Evolutionary conservation across 176 grass and related monocot species (phyloP).

Genomic region (Rhipidocladum racemiflorum): DNA sequence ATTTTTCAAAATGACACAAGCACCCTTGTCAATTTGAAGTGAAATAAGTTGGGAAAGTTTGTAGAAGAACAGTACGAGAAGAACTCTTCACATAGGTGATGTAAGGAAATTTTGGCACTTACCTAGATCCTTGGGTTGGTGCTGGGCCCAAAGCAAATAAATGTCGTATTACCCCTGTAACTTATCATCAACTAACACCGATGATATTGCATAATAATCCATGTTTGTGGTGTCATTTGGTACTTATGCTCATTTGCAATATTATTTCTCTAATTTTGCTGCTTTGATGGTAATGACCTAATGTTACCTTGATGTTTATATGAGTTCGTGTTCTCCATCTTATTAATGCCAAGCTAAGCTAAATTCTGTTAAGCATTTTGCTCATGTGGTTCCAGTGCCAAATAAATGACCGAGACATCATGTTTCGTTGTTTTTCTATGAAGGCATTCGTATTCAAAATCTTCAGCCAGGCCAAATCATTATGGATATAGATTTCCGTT

Average conservation of each 20-base stretch:
- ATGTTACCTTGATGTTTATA: not conserved
- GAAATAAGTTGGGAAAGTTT: not conserved
- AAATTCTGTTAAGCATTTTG: not conserved
- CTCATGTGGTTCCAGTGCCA: not conserved
- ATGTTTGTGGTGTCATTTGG: not conserved
- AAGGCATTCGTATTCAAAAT: conserved; percentile 89
- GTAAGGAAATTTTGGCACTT: not conserved
- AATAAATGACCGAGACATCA: conserved; percentile 7
- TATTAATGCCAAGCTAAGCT: conserved; percentile 12
- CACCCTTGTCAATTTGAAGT: not conserved
- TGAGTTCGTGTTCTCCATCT: conserved; percentile 8
- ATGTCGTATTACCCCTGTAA: not conserved
- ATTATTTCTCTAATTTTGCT: not conserved
- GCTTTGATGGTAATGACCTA: not conserved
- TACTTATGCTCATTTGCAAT: not conserved
- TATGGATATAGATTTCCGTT: conserved; percentile 98
- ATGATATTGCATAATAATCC: not conserved
- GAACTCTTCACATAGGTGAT: not conserved
- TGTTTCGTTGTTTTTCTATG: conserved; percentile 35
- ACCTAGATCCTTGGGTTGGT: not conserved
- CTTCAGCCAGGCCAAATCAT: conserved; percentile 88
- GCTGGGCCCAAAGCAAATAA: not conserved
- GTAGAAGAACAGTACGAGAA: not conserved
- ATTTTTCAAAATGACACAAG: not conserved
- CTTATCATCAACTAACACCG: not conserved